phyloP scores from a whole-genome alignment of 2,329 filamentous ascomycete genomes.

The Coniochaeta ligniaria region DNA sequence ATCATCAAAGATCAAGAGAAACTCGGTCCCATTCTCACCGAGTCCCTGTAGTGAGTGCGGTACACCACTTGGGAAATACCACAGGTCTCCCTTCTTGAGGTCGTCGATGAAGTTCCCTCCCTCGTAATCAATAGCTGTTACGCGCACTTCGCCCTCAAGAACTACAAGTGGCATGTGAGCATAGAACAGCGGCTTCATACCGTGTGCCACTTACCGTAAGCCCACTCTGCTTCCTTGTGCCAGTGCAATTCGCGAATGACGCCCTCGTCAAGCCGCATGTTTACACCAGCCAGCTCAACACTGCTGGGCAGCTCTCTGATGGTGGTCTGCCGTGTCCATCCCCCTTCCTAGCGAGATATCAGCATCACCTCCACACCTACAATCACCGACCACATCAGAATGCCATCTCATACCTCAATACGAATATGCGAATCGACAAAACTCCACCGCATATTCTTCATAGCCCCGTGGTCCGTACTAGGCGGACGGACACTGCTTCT shows the following conservation, averaged over 20 bases:
- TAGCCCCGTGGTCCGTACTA: conserved; percentile 63
- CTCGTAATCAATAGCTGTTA: conserved; percentile 33
- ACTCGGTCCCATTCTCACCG: conserved; percentile 50
- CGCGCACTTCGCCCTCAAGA: conserved; percentile 41
- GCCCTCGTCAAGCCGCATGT: conserved; percentile 68
- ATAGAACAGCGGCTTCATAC: not conserved
- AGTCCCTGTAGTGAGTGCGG: conserved; percentile 73
- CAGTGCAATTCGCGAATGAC: conserved; percentile 73
- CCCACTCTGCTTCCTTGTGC: conserved; percentile 78
- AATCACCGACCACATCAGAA: too few relatives aligned
- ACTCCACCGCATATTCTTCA: conserved; percentile 68
- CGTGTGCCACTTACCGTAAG: conserved; percentile 38
- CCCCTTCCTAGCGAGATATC: conserved; percentile 48
- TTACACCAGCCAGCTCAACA: conserved; percentile 67
- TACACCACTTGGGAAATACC: conserved; percentile 74
- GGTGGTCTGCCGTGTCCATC: conserved; percentile 71
- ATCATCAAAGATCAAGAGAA: conserved; percentile 41
- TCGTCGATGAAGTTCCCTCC: conserved; percentile 74
- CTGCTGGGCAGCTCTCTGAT: conserved; percentile 57
- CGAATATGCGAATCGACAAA: conserved; percentile 58
- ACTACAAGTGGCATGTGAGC: conserved; percentile 27
- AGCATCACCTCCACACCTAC: not conserved
- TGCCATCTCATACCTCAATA: conserved; percentile 41
- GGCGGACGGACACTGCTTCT: conserved; percentile 67
- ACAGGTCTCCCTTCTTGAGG: conserved; percentile 67